Percentiles rank a stretch among this genome's conserved stretches.
Conservation (phyloP, 345 rosid species). For the Linum tenue region DNA sequence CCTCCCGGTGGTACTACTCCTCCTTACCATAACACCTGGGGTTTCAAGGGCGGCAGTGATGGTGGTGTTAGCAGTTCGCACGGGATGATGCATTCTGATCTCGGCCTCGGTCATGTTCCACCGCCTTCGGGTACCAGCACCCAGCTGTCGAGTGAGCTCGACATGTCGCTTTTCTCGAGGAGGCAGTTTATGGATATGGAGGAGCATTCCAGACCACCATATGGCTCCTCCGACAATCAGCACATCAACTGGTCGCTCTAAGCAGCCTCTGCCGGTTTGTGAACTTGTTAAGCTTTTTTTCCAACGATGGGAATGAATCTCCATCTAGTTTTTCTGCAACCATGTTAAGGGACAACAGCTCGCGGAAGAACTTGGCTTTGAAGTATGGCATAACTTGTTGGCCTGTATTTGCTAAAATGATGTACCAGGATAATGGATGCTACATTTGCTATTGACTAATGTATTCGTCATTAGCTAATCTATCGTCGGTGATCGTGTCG, state of each 20-base stretch:
- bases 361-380: neutral
- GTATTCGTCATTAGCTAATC: neutral
- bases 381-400: neutral
- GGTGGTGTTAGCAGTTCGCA: slow-evolving; percentile 27
- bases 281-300: no score
- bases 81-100: slow-evolving; percentile 35
- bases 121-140: slow-evolving; percentile 24
- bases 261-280: neutral
- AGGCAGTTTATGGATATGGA: slow-evolving; percentile 52
- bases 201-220: slow-evolving; percentile 39
- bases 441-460: neutral
- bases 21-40: slow-evolving; percentile 48
- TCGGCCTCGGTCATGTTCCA: slow-evolving; percentile 41
- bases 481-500: neutral
- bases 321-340: neutral
- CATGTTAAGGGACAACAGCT: neutral
- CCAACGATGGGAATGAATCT: no score
- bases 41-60: slow-evolving; percentile 40
- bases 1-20: slow-evolving; percentile 38
- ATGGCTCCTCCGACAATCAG: slow-evolving; percentile 39
- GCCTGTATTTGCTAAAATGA: neutral
- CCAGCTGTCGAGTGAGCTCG: slow-evolving; percentile 39
- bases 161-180: slow-evolving; percentile 44
- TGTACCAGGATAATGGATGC: no score
- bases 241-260: slow-evolving; percentile 68